Percentiles rank a stretch among this genome's conserved stretches.
These are phyloP conservation scores for Ceratonia siliqua DNA, from an alignment of 306 rosid species.

Conservation along the genomic window DNA sequence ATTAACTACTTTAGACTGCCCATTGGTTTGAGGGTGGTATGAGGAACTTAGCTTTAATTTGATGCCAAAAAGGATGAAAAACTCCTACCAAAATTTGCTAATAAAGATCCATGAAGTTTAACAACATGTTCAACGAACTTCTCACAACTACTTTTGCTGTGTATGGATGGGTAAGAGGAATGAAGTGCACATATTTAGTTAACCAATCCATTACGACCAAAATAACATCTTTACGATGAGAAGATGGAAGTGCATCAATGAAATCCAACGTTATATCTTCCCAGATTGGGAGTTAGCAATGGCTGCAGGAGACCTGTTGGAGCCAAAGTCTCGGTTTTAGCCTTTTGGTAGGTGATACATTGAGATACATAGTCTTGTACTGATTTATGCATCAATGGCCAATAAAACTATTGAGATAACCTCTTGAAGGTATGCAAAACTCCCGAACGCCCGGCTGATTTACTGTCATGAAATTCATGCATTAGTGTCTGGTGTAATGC, in stretches of 20 bases:
- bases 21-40: neutral
- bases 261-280: too few relatives aligned
- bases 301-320: neutral
- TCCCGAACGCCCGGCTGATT: neutral
- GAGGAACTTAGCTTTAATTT: neutral
- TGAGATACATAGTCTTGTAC: accelerated
- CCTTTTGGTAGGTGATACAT: neutral
- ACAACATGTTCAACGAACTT: neutral
- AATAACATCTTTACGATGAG: too few relatives aligned
- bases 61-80: neutral
- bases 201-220: neutral
- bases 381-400: neutral
- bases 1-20: neutral
- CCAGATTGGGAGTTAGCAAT: too few relatives aligned
- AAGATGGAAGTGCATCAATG: too few relatives aligned
- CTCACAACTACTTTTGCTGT: neutral
- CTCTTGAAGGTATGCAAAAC: neutral
- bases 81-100: neutral
- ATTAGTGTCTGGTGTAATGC: too few relatives aligned
- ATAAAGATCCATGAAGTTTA: neutral
- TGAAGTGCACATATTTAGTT: neutral
- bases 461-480: neutral
- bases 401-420: neutral
- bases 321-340: neutral
- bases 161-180: neutral